Conservation (phyloP, 148 eudicot species). For the Rhododendron ferrugineum region DNA sequence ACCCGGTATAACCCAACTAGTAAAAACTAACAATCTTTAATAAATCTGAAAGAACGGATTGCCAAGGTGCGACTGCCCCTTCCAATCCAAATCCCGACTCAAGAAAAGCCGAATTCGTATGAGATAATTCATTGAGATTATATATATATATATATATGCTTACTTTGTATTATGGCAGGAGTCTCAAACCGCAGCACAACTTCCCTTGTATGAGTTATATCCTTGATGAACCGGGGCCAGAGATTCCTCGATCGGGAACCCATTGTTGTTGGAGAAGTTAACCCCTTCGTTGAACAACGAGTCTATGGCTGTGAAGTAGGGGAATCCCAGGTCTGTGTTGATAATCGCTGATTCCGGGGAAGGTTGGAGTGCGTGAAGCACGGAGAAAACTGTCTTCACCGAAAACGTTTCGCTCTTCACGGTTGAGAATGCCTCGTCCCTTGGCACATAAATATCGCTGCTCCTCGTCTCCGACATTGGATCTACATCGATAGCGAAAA, state of each 20-base stretch:
- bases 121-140: too few species aligned
- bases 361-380: conserved; percentile 59
- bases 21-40: too few species aligned
- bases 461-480: conserved; percentile 39
- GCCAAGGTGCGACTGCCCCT: too few species aligned
- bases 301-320: conserved; percentile 49
- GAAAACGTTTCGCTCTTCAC: too few species aligned
- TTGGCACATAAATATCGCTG: conserved; percentile 46
- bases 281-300: too few species aligned
- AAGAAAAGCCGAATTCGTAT: too few species aligned
- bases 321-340: conserved; percentile 42
- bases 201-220: conserved; percentile 10
- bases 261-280: conserved; percentile 6
- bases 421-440: conserved; percentile 74
- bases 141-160: not conserved
- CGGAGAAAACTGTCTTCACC: conserved; percentile 41
- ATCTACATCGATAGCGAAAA: not conserved
- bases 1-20: too few species aligned
- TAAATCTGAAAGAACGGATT: too few species aligned
- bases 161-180: conserved; percentile 48
- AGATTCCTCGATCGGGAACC: conserved; percentile 15
- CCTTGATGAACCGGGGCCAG: conserved; percentile 54
- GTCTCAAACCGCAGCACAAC: conserved; percentile 41
- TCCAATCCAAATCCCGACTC: too few species aligned
- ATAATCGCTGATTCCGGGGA: conserved; percentile 23